Evolutionary conservation across 495 filamentous ascomycete species (phyloP).

Genomic region (Penicillium goetzii): DNA sequence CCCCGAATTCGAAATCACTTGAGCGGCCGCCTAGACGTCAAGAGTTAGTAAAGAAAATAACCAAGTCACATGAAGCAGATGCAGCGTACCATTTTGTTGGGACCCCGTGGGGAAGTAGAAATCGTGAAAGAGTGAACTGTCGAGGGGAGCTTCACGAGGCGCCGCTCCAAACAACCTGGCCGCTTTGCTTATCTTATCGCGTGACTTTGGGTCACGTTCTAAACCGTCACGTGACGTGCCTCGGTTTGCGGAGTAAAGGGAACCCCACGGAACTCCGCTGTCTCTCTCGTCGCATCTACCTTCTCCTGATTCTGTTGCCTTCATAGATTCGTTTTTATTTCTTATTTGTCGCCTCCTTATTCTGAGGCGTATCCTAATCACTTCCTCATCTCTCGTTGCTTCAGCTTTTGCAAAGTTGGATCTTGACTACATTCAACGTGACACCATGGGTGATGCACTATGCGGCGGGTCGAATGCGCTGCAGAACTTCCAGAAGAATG

Average conservation of each 20-base stretch:
- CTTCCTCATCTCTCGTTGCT: background rate
- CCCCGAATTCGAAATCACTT: constrained; percentile 86
- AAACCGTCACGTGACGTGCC: constrained; percentile 26
- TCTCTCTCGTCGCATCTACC: background rate
- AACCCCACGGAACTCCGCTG: constrained; percentile 27
- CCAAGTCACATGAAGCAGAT: background rate
- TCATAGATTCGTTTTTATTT: constrained; percentile 3
- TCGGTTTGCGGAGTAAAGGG: constrained; percentile 31
- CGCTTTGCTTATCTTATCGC: constrained; percentile 49
- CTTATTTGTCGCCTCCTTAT: background rate
- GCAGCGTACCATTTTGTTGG: constrained; percentile 29
- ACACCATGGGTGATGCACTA: constrained; percentile 75
- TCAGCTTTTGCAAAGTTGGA: background rate
- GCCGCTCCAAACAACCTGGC: constrained; percentile 36
- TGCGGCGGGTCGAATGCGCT: constrained; percentile 91
- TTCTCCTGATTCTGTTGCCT: background rate
- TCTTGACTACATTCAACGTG: background rate
- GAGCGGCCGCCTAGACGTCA: constrained; percentile 59
- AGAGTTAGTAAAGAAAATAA: constrained; percentile 21
- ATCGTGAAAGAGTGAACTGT: constrained; percentile 34
- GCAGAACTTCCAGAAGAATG: constrained; percentile 82
- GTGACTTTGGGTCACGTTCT: constrained; percentile 33
- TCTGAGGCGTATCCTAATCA: too few species aligned
- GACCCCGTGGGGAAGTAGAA: constrained; percentile 25
- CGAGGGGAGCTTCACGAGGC: constrained; percentile 26